Conservation (phyloP, 306 rosid genomes). For the Cucurbita pepo region DNA sequence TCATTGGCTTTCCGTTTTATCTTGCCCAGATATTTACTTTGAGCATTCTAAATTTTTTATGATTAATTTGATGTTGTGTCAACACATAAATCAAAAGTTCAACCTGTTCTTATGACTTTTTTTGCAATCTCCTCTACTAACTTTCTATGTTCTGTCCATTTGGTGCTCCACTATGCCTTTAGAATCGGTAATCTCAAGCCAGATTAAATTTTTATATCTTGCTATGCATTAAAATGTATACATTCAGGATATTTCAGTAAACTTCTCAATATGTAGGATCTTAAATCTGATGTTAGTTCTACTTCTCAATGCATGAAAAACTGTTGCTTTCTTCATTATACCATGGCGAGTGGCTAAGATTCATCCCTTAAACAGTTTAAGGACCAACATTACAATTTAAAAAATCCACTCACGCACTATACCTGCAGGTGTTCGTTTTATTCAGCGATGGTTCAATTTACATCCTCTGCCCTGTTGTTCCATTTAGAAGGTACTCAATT, state of each 20-base stretch:
- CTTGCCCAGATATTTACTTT: neutral
- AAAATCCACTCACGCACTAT: neutral
- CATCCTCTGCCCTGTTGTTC: constrained; percentile 79
- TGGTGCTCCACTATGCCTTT: neutral
- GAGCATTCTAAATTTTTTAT: neutral
- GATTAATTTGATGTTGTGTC: neutral
- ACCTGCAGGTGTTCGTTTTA: constrained; percentile 69
- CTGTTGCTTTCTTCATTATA: neutral
- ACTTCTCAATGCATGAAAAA: neutral
- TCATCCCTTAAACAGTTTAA: neutral
- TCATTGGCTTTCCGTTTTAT: neutral
- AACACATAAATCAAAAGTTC: neutral
- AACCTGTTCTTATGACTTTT: neutral
- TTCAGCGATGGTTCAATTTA: constrained; percentile 70
- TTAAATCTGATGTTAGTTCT: neutral
- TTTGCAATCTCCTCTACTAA: neutral
- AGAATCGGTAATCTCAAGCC: neutral
- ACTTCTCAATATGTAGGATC: neutral
- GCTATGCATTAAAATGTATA: neutral
- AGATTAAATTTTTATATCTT: neutral
- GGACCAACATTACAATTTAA: neutral
- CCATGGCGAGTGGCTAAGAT: neutral
- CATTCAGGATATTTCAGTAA: neutral
- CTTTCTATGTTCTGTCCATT: neutral
- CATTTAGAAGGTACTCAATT: constrained; percentile 75